Evolutionary conservation across 345 rosid species (phyloP), one percentile per base, ranked within the genome.

Genomic region (Populus ilicifolia): DNA sequence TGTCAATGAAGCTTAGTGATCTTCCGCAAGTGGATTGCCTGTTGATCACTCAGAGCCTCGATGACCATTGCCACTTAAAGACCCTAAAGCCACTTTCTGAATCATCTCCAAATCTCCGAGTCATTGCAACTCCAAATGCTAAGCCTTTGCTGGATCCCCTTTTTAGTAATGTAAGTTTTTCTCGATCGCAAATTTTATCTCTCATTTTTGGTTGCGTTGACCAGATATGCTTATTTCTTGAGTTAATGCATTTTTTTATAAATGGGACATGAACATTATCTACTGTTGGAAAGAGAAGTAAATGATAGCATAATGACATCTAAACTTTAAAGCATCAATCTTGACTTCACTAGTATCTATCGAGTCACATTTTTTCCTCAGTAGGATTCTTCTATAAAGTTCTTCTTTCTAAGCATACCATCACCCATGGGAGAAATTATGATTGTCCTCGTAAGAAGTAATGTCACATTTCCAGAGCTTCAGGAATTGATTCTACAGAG

Each of bases 21-120:
- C 89, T 93, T 84, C 96, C 92, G 80, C 80, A 84, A 80, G 73
- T 92, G 76, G 97, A 95, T 82, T 90, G 89, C 77, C 74, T 95
- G n/a, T 84, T 93, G 83, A 93, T 95, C 39, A 92, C 96, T 17
- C 98, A 95, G 89, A 93, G 98, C 87, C 97, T 92, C 65, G 98
- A 95, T 81, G 98, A 95, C 75, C 98, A 95, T 80, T 93, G 98
- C 83, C 98, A 93, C 81, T 80, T 95, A 78, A 95, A 88, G 84
- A 92, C 97, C 52, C 82, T 93, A 43, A 87, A 81, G 77, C 98
- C 93, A 23, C 88, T 92, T 62, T 92, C 98, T 8, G 67, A 87
- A 78, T 86, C 75, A 86, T 84, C 66, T 70, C 92, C 94, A 17
- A 82, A 73, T 83, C 75, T 95, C 17, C 85, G 88, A 75, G 94